A percentile compares a stretch with the other conserved stretches of the same genome.
These are phyloP conservation scores for Elasticomyces elasticus DNA, from an alignment of 495 filamentous ascomycete species.

Conservation along the genomic window DNA sequence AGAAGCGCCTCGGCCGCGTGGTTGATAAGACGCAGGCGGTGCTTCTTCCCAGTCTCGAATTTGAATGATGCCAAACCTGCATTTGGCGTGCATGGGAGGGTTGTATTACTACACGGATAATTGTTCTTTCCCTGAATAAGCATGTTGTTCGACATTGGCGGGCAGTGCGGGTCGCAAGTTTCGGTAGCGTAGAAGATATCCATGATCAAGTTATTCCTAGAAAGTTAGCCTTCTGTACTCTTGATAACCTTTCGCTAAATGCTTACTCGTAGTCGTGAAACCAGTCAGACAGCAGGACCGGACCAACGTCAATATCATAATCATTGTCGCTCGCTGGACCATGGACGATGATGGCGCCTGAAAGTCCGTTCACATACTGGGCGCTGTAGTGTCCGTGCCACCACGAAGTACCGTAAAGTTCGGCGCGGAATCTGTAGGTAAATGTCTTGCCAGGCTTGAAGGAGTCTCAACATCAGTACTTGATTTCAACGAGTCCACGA, in stretches of 20 bases:
- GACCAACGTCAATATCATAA: slow-evolving; percentile 31
- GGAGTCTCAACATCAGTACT: no score
- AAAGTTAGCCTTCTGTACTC: no score
- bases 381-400: slow-evolving; percentile 28
- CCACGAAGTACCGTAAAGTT: slow-evolving; percentile 30
- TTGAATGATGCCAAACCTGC: slow-evolving; percentile 17
- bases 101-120: slow-evolving; percentile 39
- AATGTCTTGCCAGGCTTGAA: slow-evolving; percentile 27
- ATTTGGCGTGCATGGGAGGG: slow-evolving; percentile 20
- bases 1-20: slow-evolving; percentile 41
- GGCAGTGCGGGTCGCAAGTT: slow-evolving; percentile 1
- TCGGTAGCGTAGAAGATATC: slow-evolving; percentile 21
- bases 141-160: slow-evolving; percentile 23
- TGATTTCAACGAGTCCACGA: no score
- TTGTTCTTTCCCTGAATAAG: slow-evolving; percentile 29
- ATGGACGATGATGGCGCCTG: slow-evolving; percentile 30
- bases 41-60: slow-evolving; percentile 22
- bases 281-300: slow-evolving; percentile 28
- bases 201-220: neutral
- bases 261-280: slow-evolving; percentile 23
- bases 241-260: slow-evolving; percentile 15
- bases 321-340: slow-evolving; percentile 25
- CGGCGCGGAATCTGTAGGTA: slow-evolving; percentile 29
- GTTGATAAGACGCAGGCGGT: slow-evolving; percentile 30
- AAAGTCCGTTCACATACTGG: slow-evolving; percentile 47